Base-by-base conservation (phyloP, 805 yeast species). In the Saccharomyces mikatae region DNA sequence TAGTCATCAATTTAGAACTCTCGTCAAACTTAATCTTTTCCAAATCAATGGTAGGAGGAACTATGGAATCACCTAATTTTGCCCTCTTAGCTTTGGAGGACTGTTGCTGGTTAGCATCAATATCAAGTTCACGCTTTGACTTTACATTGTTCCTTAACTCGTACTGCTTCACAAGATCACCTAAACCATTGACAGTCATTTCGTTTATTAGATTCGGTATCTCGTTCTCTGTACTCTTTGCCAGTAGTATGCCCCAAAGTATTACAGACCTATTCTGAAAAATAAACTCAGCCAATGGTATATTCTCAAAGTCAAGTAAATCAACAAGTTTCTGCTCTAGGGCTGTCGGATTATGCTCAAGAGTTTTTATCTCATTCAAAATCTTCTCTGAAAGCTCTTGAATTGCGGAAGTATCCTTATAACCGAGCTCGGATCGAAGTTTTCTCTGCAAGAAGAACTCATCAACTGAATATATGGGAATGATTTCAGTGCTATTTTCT, bases 1-100 rank as follows among this genome's bases (percentile, higher is more conserved):
- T 76, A 1, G 90, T 79, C 80, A 85, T 77, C 10, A 86, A 72
- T 60, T 81, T 87, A 0, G 86, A 74, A 0, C 94, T 92, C 65
- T 87, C 86, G 36, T 86, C 89, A 63, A 89, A 86, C 0, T 75
- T 76, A 5, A 86, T 70, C 10, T 80, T 74, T 27, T 81, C 82
- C 8, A 91, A 68, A 62, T 88, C 87, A n/a, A 89, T 75, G 46
- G 78, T 68, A 2, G 48, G 52, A 10, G 56, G 58, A n/a, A 55
- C 21, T 13, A 10, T 50, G 31, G 26, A 52, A 58, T 5, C 56
- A 56, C 30, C 51, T 50, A 54, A 58, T 70, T 58, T 65, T 66
- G 68, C 26, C 58, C 56, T 63, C 53, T 62, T 54, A 61, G 67
- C 6, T 44, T 52, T 48, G 13, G 41, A 13, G 14, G 46, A 28